Evolutionary conservation across 176 grass and related monocot genomes (phyloP).

Genomic region (Cenchrus americanus): DNA sequence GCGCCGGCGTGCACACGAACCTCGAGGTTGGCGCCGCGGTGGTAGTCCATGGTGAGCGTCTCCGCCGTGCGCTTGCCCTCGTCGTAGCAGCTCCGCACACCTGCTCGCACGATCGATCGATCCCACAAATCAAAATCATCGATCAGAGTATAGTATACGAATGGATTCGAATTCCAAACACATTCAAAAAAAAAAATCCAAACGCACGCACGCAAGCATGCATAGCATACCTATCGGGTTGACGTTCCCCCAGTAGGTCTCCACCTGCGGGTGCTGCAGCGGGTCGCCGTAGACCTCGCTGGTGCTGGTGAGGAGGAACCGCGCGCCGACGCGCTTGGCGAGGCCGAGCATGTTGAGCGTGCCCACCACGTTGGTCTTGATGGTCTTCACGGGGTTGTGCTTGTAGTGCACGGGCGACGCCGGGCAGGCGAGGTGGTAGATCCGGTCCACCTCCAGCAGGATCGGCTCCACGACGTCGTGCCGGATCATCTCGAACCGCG

Average conservation of each 20-base stretch:
- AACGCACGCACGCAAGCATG: too few relatives aligned
- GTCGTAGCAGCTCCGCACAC: constrained; percentile 92
- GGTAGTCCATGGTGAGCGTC: constrained; percentile 97
- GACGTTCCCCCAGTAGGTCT: constrained; percentile 95
- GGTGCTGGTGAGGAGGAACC: constrained; percentile 88
- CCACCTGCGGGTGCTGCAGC: constrained; percentile 86
- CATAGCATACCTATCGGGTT: constrained; percentile 73
- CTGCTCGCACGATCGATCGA: constrained; percentile 24
- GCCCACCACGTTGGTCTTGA: constrained; percentile 97
- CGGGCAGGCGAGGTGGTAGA: constrained; percentile 95
- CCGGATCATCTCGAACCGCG: constrained; percentile 77
- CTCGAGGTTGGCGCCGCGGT: constrained; percentile 88
- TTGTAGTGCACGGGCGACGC: constrained; percentile 97
- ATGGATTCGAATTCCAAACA: too few relatives aligned
- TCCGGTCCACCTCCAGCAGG: constrained; percentile 95
- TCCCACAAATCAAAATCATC: too few relatives aligned
- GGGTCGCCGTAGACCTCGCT: constrained; percentile 96
- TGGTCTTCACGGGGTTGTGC: constrained; percentile 94
- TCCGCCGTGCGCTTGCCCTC: constrained; percentile 95
- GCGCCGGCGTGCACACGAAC: constrained; percentile 29
- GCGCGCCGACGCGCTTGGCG: constrained; percentile 80
- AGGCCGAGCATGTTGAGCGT: constrained; percentile 98
- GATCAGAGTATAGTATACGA: too few relatives aligned
- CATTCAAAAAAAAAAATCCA: too few relatives aligned
- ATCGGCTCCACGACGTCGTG: constrained; percentile 94